A percentile compares a stretch with the other conserved stretches of the same genome.
Evolutionary conservation across 2,329 filamentous ascomycete genomes (phyloP).

Genomic region (Coniosporium tulheliwenetii): DNA sequence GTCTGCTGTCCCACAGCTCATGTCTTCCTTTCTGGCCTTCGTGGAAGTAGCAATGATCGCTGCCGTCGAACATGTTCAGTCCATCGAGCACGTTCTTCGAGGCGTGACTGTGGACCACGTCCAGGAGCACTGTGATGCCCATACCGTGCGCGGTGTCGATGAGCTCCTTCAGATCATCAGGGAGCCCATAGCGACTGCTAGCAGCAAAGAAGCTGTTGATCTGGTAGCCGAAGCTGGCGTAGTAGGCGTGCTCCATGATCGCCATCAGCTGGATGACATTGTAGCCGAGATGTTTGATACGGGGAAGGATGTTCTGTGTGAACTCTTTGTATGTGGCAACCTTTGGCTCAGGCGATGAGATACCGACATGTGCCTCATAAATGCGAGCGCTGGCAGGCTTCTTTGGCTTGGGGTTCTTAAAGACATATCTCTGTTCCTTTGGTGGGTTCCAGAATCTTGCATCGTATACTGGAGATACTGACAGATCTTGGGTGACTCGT

Average conservation of each 20-base stretch:
- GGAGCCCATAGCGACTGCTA: conserved; percentile 84
- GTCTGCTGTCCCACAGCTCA: conserved; percentile 85
- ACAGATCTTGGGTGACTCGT: conserved; percentile 86
- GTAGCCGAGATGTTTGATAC: conserved; percentile 82
- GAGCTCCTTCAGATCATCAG: conserved; percentile 90
- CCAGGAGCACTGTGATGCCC: conserved; percentile 80
- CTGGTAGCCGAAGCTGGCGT: conserved; percentile 97
- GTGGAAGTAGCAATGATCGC: conserved; percentile 93
- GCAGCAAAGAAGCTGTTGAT: conserved; percentile 98
- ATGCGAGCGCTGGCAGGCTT: conserved; percentile 80
- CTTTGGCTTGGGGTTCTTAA: conserved; percentile 68
- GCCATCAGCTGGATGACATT: conserved; percentile 98
- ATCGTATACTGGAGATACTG: conserved; percentile 82
- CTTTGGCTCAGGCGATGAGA: conserved; percentile 76
- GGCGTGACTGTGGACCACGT: conserved; percentile 94
- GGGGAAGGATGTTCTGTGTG: conserved; percentile 76
- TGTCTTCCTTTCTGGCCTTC: conserved; percentile 70
- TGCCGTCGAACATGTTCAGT: conserved; percentile 88
- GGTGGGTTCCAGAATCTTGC: conserved; percentile 96
- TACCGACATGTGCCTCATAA: conserved; percentile 97
- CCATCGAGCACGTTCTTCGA: conserved; percentile 96
- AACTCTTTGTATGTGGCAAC: conserved; percentile 97
- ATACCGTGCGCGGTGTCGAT: conserved; percentile 88
- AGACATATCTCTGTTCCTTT: conserved; percentile 56
- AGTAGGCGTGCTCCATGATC: conserved; percentile 98